phyloP scores from a whole-genome alignment of 2,329 filamentous ascomycete species.

The Tolypocladium guangdongense region DNA sequence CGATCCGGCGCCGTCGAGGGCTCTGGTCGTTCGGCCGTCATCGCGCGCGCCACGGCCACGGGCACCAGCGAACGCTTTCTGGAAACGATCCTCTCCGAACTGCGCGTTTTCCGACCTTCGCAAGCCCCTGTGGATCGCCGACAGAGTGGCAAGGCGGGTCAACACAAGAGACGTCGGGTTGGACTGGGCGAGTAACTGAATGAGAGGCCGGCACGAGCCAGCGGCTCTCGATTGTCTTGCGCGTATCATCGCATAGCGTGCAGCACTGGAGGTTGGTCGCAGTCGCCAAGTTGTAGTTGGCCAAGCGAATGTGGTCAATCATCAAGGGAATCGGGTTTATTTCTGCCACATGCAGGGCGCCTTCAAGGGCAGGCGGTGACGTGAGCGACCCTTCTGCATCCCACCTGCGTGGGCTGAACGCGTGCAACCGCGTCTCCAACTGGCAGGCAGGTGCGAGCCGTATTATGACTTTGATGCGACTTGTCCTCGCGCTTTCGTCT shows the following conservation, averaged over 20 bases:
- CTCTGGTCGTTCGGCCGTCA: constrained; percentile 11
- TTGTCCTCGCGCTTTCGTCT: background rate
- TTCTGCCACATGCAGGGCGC: background rate
- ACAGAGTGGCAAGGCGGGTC: constrained; percentile 32
- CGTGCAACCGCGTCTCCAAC: background rate
- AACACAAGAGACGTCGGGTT: constrained; percentile 3
- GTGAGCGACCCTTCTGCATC: background rate
- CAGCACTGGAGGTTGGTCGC: background rate
- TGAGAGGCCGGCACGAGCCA: constrained; percentile 11
- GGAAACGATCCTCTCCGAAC: constrained; percentile 9
- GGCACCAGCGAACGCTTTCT: background rate
- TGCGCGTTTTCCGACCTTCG: constrained; percentile 33
- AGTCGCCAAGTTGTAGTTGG: background rate
- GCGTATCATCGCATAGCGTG: constrained; percentile 17
- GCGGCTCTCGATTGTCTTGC: constrained; percentile 10
- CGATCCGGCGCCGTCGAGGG: constrained; percentile 17
- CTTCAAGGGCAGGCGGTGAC: background rate
- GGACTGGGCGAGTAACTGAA: background rate
- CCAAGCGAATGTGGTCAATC: background rate
- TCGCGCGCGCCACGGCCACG: background rate
- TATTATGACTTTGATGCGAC: background rate
- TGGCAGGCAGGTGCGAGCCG: background rate
- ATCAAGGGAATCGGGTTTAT: background rate
- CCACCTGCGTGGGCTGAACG: background rate
- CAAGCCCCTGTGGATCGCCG: constrained; percentile 59